Evolutionary conservation across 768 basidiomycete genomes (phyloP).

Genomic region (Crassisporium funariophilum): DNA sequence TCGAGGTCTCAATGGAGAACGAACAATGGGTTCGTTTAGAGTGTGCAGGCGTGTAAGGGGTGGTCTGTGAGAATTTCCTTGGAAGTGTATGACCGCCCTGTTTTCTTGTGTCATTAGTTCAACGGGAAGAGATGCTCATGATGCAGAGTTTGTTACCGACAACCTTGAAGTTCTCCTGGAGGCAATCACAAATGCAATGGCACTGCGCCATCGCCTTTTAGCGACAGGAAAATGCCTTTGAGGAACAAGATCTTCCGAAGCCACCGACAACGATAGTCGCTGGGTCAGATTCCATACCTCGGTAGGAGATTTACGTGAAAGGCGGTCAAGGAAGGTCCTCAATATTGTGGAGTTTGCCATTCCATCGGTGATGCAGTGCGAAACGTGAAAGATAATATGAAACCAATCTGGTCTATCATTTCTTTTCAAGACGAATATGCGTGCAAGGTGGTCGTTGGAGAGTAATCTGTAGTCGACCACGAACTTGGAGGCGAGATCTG

Average conservation of each 20-base stretch:
- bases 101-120: background rate
- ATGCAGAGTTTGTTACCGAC: conserved; percentile 28
- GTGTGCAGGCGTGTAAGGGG: conserved; percentile 36
- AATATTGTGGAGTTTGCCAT: conserved; percentile 42
- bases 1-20: conserved; percentile 33
- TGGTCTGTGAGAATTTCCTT: conserved; percentile 37
- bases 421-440: conserved; percentile 43
- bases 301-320: conserved; percentile 23
- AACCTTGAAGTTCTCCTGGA: conserved; percentile 32
- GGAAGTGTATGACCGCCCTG: conserved; percentile 65
- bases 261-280: conserved; percentile 41
- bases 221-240: conserved; percentile 32
- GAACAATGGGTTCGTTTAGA: conserved; percentile 25
- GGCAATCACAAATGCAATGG: conserved; percentile 41
- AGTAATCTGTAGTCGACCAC: conserved; percentile 38
- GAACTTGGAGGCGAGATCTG: conserved; percentile 26
- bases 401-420: conserved; percentile 35
- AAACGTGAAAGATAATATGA: conserved; percentile 45
- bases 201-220: conserved; percentile 46
- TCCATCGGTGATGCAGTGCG: conserved; percentile 56
- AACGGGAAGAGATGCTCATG: background rate
- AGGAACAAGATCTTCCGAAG: conserved; percentile 42
- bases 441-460: conserved; percentile 43
- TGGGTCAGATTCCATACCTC: conserved; percentile 32
- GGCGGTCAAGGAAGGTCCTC: conserved; percentile 46